A percentile compares a stretch with the other conserved stretches of the same genome.
Conservation (phyloP, 2,329 filamentous ascomycete species). For the Fusarium nelsonii region DNA sequence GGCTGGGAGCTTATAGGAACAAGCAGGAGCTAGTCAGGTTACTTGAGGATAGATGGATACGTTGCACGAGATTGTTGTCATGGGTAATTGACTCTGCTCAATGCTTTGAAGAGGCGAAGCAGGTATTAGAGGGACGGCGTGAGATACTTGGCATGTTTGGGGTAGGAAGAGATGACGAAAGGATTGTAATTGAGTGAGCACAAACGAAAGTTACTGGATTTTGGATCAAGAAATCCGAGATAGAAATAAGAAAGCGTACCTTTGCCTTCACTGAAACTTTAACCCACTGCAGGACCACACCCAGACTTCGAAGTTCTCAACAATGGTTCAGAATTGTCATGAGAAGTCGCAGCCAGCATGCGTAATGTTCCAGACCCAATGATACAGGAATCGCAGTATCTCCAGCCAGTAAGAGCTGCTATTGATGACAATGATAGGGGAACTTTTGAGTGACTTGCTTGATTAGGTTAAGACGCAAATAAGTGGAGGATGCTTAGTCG, state of each 20-base stretch:
- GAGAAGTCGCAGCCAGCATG: too few species aligned
- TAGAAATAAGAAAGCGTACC: too few species aligned
- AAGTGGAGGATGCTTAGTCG: conserved; percentile 13
- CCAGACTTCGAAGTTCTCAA: background rate
- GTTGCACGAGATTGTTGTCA: background rate
- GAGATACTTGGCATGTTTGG: conserved; percentile 17
- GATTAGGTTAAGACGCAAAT: conserved; percentile 8
- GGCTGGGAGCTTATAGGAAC: background rate
- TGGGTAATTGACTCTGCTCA: background rate
- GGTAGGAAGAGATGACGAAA: conserved; percentile 8
- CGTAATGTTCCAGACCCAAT: background rate
- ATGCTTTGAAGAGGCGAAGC: background rate
- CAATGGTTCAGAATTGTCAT: background rate
- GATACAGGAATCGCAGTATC: background rate
- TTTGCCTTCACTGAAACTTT: background rate
- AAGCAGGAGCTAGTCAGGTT: background rate
- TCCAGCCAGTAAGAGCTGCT: background rate
- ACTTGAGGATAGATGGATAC: background rate
- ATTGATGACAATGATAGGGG: conserved; percentile 8
- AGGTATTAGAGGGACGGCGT: background rate
- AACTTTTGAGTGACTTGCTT: conserved; percentile 12
- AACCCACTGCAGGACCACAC: background rate
- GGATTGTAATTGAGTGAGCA: conserved; percentile 14
- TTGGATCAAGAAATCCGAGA: too few species aligned
- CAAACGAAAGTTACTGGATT: background rate